A percentile compares a stretch with the other conserved stretches of the same genome.
These are phyloP conservation scores for Trichosporon sp. DNA, from an alignment of 1,284 basidiomycete species.

Conservation along the genomic window DNA sequence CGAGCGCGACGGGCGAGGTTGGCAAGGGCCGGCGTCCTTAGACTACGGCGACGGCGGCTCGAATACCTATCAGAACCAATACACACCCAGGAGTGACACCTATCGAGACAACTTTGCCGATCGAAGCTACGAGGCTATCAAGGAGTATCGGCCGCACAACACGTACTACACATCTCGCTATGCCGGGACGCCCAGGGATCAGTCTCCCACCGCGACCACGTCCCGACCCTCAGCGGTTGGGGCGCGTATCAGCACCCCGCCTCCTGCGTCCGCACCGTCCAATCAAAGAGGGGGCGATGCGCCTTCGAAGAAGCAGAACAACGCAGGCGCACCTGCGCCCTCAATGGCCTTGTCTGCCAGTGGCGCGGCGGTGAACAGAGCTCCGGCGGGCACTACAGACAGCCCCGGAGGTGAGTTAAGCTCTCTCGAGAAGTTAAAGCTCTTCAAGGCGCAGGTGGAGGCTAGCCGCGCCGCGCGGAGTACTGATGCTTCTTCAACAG, in stretches of 20 bases:
- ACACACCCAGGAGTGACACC: neutral
- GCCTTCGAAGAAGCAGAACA: neutral
- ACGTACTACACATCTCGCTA: neutral
- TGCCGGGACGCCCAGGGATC: too few species aligned
- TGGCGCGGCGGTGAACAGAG: neutral
- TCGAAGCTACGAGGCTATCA: neutral
- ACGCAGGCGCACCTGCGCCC: neutral
- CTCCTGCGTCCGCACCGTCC: neutral
- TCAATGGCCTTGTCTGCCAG: neutral
- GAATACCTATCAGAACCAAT: neutral
- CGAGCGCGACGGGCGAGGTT: neutral
- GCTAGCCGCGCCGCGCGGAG: conserved; percentile 6
- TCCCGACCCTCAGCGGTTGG: neutral
- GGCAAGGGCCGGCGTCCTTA: neutral
- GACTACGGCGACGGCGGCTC: neutral
- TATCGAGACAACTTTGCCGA: neutral
- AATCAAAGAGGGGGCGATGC: neutral
- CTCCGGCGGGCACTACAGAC: neutral
- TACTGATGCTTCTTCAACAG: neutral
- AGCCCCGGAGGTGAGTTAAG: conserved; percentile 4
- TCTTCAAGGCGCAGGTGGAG: conserved; percentile 19
- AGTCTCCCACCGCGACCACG: neutral
- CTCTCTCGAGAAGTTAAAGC: conserved; percentile 19
- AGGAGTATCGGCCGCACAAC: neutral
- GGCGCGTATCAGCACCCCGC: neutral